Percentiles rank a stretch among this genome's conserved stretches.
Evolutionary conservation across 2,329 filamentous ascomycete species (phyloP).

Genomic region (Xylariaceae sp.): DNA sequence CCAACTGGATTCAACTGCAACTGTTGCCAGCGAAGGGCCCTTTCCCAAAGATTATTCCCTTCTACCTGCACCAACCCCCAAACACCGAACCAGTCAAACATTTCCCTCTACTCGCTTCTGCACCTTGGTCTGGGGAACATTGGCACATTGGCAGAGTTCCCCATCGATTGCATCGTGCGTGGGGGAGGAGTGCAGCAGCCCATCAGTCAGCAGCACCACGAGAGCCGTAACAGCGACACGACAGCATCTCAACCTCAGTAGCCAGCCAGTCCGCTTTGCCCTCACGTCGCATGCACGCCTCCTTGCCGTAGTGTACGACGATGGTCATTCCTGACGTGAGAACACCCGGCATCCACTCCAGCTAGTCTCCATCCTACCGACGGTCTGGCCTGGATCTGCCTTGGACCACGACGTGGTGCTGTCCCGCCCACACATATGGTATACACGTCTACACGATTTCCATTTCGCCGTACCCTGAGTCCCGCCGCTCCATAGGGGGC

Average conservation of each 20-base stretch:
- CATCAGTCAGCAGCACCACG: background rate
- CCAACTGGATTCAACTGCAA: slow-evolving; percentile 14
- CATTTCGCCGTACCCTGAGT: background rate
- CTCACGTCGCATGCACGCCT: slow-evolving; percentile 23
- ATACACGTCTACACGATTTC: slow-evolving; percentile 14
- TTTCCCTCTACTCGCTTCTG: slow-evolving; percentile 7
- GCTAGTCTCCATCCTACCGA: slow-evolving; percentile 25
- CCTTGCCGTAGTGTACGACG: slow-evolving; percentile 25
- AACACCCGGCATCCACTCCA: slow-evolving; percentile 24
- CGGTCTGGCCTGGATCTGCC: slow-evolving; percentile 24
- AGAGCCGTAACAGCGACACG: slow-evolving; percentile 2
- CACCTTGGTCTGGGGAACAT: slow-evolving; percentile 2
- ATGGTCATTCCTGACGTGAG: slow-evolving; percentile 28
- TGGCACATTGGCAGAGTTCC: background rate
- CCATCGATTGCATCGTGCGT: background rate
- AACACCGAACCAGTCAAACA: slow-evolving; percentile 3
- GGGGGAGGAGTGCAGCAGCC: slow-evolving; percentile 7
- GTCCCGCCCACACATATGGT: slow-evolving; percentile 23
- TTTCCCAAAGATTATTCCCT: slow-evolving; percentile 16
- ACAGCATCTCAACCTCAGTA: slow-evolving; percentile 3
- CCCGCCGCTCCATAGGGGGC: too few species aligned
- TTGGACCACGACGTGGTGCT: slow-evolving; percentile 26
- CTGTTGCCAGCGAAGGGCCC: slow-evolving; percentile 24
- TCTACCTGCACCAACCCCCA: slow-evolving; percentile 20
- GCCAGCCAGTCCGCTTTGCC: slow-evolving; percentile 9